Evolutionary conservation across 768 basidiomycete species (phyloP), one percentile per base, ranked within the genome.

Genomic region (Leccinum fibrillosum): DNA sequence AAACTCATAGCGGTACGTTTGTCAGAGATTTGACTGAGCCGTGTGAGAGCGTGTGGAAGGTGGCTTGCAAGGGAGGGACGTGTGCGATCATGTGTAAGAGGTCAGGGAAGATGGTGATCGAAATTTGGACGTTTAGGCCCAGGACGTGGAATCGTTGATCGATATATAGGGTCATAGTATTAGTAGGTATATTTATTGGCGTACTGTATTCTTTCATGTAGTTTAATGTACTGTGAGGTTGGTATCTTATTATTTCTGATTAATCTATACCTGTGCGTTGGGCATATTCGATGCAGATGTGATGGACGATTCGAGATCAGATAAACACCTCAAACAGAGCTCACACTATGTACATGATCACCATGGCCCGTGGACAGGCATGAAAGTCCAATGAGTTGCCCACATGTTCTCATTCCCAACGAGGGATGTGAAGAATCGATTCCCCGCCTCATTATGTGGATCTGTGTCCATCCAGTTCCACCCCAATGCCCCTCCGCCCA

Each of bases 11-110:
- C 15, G 92, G 91, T 23, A 44, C 15, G 9, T 79, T 83, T 68
- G 83, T 96, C 62, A 77, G 94, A 55, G 93, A 94, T 66, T 68
- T 96, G 67, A 86, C 81, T 49, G 86, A 88, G 57, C 82, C 80
- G 23, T 88, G 87, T 59, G 92, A 95, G 69, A 84, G 82, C 56
- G 86, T 94, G 53, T 98, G 94, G 95, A 86, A 92, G 75, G 88
- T 93, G 44, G 85, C 80, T 39, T 89, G 86, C 75, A 80, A 82
- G 67, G 77, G 81, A 30, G 85, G 90, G 69, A 83, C 83, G 52
- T 89, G 86, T 69, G 91, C 88, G 19, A 78, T 97, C 44, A 83
- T 94, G 77, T 91, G 90, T 74, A 86, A 84, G 77, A 79, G 90
- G 58, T 84, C 78, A 30, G 89, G 86, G 26, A 89, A 88, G 78